Conservation (phyloP, 2,329 filamentous ascomycete genomes). For the Trichophyton mentagrophytes region DNA sequence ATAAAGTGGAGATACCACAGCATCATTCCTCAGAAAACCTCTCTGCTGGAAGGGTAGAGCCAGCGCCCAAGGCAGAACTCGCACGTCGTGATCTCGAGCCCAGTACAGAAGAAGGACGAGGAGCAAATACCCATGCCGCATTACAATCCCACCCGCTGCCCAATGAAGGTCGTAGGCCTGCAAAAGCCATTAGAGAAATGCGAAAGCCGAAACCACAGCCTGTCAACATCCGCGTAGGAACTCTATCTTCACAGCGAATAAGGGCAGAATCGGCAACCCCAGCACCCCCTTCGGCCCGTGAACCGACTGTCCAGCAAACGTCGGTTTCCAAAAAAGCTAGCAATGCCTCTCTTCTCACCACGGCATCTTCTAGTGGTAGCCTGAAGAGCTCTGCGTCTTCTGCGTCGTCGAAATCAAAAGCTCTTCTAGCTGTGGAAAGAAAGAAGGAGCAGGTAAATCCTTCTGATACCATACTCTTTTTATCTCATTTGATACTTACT, state of each 20-base stretch:
- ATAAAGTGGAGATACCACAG: conserved; percentile 15
- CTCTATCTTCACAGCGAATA: conserved; percentile 32
- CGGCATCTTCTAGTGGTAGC: conserved; percentile 41
- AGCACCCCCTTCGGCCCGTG: conserved; percentile 40
- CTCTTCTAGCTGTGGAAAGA: conserved; percentile 60
- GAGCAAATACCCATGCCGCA: conserved; percentile 17
- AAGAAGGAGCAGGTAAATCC: conserved; percentile 57
- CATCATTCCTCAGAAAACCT: conserved; percentile 12
- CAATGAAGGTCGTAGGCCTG: conserved; percentile 29
- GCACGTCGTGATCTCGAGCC: conserved; percentile 21
- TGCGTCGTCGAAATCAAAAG: conserved; percentile 52
- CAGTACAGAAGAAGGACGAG: conserved; percentile 17
- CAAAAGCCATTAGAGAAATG: conserved; percentile 33
- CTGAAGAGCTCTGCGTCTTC: conserved; percentile 55
- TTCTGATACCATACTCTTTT: neutral
- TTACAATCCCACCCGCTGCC: conserved; percentile 21
- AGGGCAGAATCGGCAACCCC: conserved; percentile 36
- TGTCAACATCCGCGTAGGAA: conserved; percentile 39
- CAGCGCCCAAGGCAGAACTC: conserved; percentile 17
- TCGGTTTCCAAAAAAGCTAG: conserved; percentile 52
- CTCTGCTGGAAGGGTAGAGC: conserved; percentile 18
- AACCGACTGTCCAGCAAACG: conserved; percentile 36
- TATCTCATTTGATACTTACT: neutral
- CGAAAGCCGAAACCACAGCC: conserved; percentile 37
- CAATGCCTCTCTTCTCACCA: conserved; percentile 49